Evolutionary conservation across 345 rosid species (phyloP).

Genomic region (Heritiera fomes): DNA sequence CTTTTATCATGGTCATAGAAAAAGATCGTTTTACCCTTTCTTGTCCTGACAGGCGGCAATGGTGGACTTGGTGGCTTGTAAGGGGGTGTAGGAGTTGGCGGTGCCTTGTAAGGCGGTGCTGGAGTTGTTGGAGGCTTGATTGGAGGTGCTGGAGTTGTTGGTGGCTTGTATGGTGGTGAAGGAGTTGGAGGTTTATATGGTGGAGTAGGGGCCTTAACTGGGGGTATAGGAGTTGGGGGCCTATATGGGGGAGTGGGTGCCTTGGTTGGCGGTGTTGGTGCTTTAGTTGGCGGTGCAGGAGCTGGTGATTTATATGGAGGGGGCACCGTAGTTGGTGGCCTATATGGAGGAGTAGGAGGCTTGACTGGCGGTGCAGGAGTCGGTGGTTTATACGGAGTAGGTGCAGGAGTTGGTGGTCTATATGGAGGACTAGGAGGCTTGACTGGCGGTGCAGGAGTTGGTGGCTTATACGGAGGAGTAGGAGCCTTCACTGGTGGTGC

Average conservation of each 20-base stretch:
- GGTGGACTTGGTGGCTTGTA: conserved; percentile 26
- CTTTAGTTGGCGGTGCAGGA: background rate
- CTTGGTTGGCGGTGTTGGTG: background rate
- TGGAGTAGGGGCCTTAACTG: background rate
- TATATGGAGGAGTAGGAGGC: background rate
- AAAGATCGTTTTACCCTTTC: conserved; percentile 41
- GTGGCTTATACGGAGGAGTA: background rate
- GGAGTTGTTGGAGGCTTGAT: conserved; percentile 20
- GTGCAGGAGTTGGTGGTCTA: background rate
- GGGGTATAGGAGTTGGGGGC: conserved; percentile 18
- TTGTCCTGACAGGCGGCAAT: conserved; percentile 51
- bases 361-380: background rate
- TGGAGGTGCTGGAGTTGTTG: conserved; percentile 15
- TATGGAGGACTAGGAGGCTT: background rate
- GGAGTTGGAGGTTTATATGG: background rate
- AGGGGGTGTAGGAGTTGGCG: background rate
- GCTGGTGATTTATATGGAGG: conserved; percentile 9
- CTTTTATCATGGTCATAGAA: background rate
- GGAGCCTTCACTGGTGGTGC: background rate
- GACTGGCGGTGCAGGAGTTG: background rate
- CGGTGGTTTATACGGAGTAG: background rate
- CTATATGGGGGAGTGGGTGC: background rate
- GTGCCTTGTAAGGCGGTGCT: conserved; percentile 19
- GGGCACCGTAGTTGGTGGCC: background rate
- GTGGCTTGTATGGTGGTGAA: conserved; percentile 8